Base-by-base conservation (phyloP, 2,329 filamentous ascomycete species). In the Sclerotinia subarctica region DNA sequence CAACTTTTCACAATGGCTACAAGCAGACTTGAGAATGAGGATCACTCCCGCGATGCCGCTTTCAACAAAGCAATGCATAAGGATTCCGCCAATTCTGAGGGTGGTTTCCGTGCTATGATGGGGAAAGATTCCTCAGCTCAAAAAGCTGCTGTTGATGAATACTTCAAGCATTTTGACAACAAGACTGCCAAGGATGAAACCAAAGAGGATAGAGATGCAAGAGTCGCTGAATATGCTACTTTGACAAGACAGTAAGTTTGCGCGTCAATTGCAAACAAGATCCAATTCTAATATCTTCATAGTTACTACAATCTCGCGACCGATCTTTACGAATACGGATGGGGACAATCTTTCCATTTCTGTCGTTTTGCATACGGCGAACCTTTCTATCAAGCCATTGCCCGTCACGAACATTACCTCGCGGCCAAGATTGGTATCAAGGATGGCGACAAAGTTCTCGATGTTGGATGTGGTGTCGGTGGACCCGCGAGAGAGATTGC, bases 261-360 rank as follows among this genome's bases (percentile, higher is more conserved):
- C 26, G 46, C 44, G 32, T 52, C 15, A 11, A 26, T 21, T 46
- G 42, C 26, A 24, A 54, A 35, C n/a, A 15, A 44, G 38, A 52
- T 19, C 42, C 63, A 32, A 47, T 57, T 35, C 62, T 71, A 63
- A 73, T 51, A 76, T 67, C 70, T 75, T 24, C 74, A 68, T 73
- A 93, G 90, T 80, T 97, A 97, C 85, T 97, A 97, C 84, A 96
- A 97, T 82, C 87, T 97, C 60, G 93, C 92, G n/a, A 97, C 94
- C 74, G 94, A 97, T 78, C 81, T 97, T 63, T 97, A 97, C 84
- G 95, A 98, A 83, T 95, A 97, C 75, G 95, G 94, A 76, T 99
- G 95, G 94, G 92, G 92, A 70, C 89, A 93, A 77, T 94, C 90
- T 62, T 99, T 99, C 86, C 94, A 99, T 82, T 98, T 99, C 86